phyloP scores from a whole-genome alignment of 2,329 filamentous ascomycete species.

The Trichoderma cornu-damae region DNA sequence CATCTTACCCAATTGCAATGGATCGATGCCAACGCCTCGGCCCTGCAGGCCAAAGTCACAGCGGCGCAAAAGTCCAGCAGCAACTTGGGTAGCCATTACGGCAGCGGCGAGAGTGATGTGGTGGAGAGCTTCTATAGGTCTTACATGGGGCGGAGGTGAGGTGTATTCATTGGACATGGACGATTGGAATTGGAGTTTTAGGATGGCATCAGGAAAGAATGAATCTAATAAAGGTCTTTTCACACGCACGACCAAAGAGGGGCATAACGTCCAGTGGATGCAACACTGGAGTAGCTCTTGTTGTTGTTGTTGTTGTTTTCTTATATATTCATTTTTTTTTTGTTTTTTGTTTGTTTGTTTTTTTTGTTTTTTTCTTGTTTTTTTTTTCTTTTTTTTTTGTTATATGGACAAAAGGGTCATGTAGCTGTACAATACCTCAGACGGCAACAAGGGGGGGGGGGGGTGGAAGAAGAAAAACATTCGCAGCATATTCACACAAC shows the following conservation, averaged over 20 bases:
- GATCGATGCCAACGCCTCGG: conserved; percentile 80
- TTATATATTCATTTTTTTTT: background rate
- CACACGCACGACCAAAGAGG: conserved; percentile 13
- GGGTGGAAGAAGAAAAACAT: too few species aligned
- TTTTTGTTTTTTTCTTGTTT: conserved; percentile 1
- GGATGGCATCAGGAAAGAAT: conserved; percentile 19
- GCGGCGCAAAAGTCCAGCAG: conserved; percentile 76
- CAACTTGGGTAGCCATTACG: conserved; percentile 52
- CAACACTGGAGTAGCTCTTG: conserved; percentile 16
- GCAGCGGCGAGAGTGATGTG: conserved; percentile 61
- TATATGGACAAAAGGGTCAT: conserved; percentile 21
- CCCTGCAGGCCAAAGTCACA: conserved; percentile 75
- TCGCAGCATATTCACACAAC: background rate
- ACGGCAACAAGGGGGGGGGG: background rate
- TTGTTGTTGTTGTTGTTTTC: conserved; percentile 4
- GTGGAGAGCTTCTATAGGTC: conserved; percentile 89
- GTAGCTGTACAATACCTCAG: conserved; percentile 39
- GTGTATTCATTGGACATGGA: conserved; percentile 19
- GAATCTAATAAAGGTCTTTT: conserved; percentile 17
- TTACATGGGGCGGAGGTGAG: conserved; percentile 68
- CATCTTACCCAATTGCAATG: conserved; percentile 89
- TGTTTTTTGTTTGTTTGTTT: background rate
- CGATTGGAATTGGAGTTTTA: conserved; percentile 21
- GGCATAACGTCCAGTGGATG: conserved; percentile 14
- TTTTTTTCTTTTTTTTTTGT: background rate